Evolutionary conservation across 331 rosid genomes (phyloP), one percentile per base, ranked within the genome.

Genomic region (Spiraea crenata): DNA sequence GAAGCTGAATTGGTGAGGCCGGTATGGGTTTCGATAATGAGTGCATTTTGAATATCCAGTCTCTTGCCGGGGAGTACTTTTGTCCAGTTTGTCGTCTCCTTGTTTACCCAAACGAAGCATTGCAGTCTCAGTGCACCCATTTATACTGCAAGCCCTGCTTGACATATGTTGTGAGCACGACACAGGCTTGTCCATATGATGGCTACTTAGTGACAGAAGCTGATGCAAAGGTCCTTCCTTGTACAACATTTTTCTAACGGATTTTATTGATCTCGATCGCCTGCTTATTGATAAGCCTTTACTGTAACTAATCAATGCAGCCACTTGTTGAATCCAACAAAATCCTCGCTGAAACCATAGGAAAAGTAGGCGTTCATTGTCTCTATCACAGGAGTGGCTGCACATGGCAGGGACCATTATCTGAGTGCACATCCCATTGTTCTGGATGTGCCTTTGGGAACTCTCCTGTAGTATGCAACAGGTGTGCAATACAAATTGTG

Each of bases 41-140:
- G 79, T 95, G 99, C 86, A 89, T 95, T 71, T 83, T 91, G 76
- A 95, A 89, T 78, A 91, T 95, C 82, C 99, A 91, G 70, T 82
- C 98, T 64, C 96, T 95, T 77, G 97, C 96, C 5, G 99, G 99
- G 51, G 97, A 95, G 83, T 95, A 91, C 74, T 95, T 95, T 80
- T 95, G 98, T 74, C 98, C 99, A 0, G 98, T 95, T 49, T 95
- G 99, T 80, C 96, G 98, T 15, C 77, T 91, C 56, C 99, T 95
- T 5, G 96, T 95, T 4, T 88, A 89, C 84, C 98, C 99, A 19
- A 85, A 82, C 45, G 98, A 95, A 80, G 99, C 99, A 51, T 80
- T 88, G 72, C 99, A 95, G 72, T 86, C 99, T 7, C 99, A 88
- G 78, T 95, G 98, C 65, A 91, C 99, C 76, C 99, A 95, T 75